Conservation (phyloP, 129 eudicot genomes). For the Lonicera japonica region DNA sequence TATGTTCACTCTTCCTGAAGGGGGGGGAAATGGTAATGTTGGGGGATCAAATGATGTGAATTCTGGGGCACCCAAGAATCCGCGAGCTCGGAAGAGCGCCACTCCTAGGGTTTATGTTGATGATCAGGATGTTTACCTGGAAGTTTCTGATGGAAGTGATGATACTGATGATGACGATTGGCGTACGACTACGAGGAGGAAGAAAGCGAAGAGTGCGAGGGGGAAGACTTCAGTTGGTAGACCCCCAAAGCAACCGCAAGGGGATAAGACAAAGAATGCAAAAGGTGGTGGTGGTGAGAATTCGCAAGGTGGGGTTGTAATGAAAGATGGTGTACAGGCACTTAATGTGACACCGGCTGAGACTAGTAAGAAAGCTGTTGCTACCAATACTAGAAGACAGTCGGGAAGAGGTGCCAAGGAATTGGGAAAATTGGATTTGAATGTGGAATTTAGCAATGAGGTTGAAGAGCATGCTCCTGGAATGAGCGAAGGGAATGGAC, state of each 20-base stretch:
- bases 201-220: slow-evolving; percentile 18
- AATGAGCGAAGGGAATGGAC: slow-evolving; percentile 22
- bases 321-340: slow-evolving; percentile 26
- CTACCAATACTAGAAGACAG: slow-evolving; percentile 45
- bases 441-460: slow-evolving; percentile 73
- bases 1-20: slow-evolving; percentile 36
- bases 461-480: slow-evolving; percentile 53
- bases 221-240: slow-evolving; percentile 8
- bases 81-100: slow-evolving; percentile 3
- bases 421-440: slow-evolving; percentile 79
- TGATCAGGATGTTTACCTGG: slow-evolving; percentile 51
- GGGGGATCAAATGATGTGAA: slow-evolving; percentile 12
- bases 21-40: slow-evolving; percentile 4
- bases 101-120: slow-evolving; percentile 62
- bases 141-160: slow-evolving; percentile 48
- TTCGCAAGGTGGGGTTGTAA: slow-evolving; percentile 20
- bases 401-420: slow-evolving; percentile 53
- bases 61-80: slow-evolving; percentile 17
- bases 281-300: slow-evolving; percentile 20
- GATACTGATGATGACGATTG: slow-evolving; percentile 62
- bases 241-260: slow-evolving; percentile 15
- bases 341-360: slow-evolving; percentile 23
- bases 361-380: slow-evolving; percentile 33
- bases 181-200: slow-evolving; percentile 26
- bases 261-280: slow-evolving; percentile 19